Percentiles rank a stretch among this genome's conserved stretches.
These are phyloP conservation scores for Coffea humblotiana DNA, from an alignment of 305 asterid genomes.

Conservation along the genomic window DNA sequence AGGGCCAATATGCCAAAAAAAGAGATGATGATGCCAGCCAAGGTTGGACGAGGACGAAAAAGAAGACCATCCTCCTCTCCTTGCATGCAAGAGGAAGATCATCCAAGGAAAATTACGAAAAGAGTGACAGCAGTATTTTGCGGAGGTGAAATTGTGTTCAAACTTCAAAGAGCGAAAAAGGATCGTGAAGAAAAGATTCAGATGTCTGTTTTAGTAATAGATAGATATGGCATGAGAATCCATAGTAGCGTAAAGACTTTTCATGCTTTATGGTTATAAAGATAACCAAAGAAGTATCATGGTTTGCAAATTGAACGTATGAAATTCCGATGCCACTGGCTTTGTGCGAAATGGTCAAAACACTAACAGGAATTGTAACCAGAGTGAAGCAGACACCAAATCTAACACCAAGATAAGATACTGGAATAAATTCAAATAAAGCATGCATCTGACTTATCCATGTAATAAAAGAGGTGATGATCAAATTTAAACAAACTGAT, in stretches of 20 bases:
- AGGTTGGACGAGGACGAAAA: constrained; percentile 28
- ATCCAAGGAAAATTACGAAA: constrained; percentile 43
- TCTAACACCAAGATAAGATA: background rate
- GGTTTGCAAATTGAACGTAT: too few relatives aligned
- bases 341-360: too few relatives aligned
- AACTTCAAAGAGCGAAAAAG: background rate
- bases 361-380: too few relatives aligned
- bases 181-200: background rate
- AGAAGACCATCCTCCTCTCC: constrained; percentile 63
- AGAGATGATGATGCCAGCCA: too few relatives aligned
- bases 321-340: too few relatives aligned
- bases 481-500: background rate
- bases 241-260: too few relatives aligned
- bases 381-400: too few relatives aligned
- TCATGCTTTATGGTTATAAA: too few relatives aligned
- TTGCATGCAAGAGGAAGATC: constrained; percentile 55
- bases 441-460: background rate
- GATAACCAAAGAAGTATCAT: too few relatives aligned
- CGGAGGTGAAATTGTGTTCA: background rate
- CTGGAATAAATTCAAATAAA: background rate
- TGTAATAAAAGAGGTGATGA: too few relatives aligned
- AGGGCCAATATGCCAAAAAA: constrained; percentile 46
- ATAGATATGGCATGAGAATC: too few relatives aligned
- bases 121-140: background rate
- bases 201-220: too few relatives aligned